phyloP scores from a whole-genome alignment of 805 yeast genomes.

The Candida xyloterini region DNA sequence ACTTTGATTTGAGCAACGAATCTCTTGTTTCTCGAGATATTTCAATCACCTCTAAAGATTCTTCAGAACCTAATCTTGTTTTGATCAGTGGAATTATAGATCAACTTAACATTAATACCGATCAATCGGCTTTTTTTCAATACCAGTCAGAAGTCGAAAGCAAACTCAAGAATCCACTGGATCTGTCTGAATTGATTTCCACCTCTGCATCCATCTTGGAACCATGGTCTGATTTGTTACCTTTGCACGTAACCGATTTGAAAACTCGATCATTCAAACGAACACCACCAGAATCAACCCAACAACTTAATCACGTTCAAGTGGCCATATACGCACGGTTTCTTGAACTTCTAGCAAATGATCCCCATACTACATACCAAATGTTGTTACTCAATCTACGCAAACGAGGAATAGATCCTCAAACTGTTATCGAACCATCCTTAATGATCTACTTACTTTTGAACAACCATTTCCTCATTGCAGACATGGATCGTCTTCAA shows the following conservation, averaged over 20 bases:
- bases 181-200: slow-evolving; percentile 21
- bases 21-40: slow-evolving; percentile 17
- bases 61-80: slow-evolving; percentile 38
- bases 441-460: slow-evolving; percentile 39
- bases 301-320: slow-evolving; percentile 53
- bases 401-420: slow-evolving; percentile 47
- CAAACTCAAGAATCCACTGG: slow-evolving; percentile 11
- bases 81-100: slow-evolving; percentile 67
- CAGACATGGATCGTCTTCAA: slow-evolving; percentile 45
- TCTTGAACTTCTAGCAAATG: slow-evolving; percentile 36
- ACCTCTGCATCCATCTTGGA: not conserved
- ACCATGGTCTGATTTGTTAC: slow-evolving; percentile 28
- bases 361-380: slow-evolving; percentile 35
- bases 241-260: slow-evolving; percentile 48
- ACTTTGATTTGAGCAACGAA: slow-evolving; percentile 33
- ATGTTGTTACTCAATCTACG: slow-evolving; percentile 45
- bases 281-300: slow-evolving; percentile 53
- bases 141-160: slow-evolving; percentile 22
- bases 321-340: slow-evolving; percentile 56
- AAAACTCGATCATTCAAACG: slow-evolving; percentile 51
- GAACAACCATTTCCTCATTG: slow-evolving; percentile 34
- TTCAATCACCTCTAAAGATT: slow-evolving; percentile 36
- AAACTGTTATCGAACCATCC: slow-evolving; percentile 44
- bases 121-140: slow-evolving; percentile 16
- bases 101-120: slow-evolving; percentile 34